Evolutionary conservation across 148 eudicot species (phyloP).

Genomic region (Chenopodium suecicum): DNA sequence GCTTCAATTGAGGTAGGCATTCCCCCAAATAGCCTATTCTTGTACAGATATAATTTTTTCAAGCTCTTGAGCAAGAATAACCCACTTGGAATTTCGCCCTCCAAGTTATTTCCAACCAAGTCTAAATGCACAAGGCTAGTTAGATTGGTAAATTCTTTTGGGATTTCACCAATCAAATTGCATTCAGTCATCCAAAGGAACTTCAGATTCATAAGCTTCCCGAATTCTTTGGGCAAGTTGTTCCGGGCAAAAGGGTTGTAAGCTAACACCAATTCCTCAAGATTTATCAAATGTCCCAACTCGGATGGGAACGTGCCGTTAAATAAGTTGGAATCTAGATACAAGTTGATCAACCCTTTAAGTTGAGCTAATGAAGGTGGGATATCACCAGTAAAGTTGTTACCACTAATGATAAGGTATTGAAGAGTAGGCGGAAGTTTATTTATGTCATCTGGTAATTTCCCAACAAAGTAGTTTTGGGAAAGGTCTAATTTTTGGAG

Average conservation of each 20-base stretch:
- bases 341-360: conserved; percentile 29
- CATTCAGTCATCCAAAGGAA: conserved; percentile 36
- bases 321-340: conserved; percentile 41
- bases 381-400: conserved; percentile 65
- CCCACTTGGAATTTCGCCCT: conserved; percentile 56
- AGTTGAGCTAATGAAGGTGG: conserved; percentile 58
- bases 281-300: conserved; percentile 46
- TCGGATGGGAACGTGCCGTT: conserved; percentile 59
- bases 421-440: conserved; percentile 39
- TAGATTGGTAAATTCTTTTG: conserved; percentile 41
- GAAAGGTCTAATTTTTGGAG: conserved; percentile 47
- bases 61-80: conserved; percentile 59
- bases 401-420: conserved; percentile 44
- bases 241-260: conserved; percentile 34
- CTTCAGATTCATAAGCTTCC: conserved; percentile 37
- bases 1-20: conserved; percentile 47
- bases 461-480: conserved; percentile 55
- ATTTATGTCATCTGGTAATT: conserved; percentile 51
- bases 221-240: conserved; percentile 46
- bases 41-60: conserved; percentile 41
- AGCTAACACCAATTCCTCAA: conserved; percentile 36
- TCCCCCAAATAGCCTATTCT: conserved; percentile 42
- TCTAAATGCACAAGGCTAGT: conserved; percentile 51
- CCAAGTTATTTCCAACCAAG: conserved; percentile 40
- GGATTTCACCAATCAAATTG: conserved; percentile 59